These are phyloP conservation scores for Penicillium capsulatum DNA, from an alignment of 2,329 filamentous ascomycete genomes.

Conservation along the genomic window DNA sequence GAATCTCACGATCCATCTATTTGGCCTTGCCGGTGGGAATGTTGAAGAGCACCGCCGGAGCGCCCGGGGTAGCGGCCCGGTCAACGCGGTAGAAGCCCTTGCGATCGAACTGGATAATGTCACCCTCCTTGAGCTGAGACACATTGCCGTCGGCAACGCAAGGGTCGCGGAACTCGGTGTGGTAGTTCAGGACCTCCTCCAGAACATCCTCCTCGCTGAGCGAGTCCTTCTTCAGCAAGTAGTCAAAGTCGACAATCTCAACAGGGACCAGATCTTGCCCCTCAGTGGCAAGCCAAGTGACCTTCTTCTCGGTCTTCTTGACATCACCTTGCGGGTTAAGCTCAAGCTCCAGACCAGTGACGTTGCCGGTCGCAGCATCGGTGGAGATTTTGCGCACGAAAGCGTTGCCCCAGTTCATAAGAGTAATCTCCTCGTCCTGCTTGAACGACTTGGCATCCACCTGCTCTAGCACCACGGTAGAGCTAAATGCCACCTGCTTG, in stretches of 20 bases:
- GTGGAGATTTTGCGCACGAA: slow-evolving; percentile 50
- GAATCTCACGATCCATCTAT: slow-evolving; percentile 19
- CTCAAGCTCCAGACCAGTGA: slow-evolving; percentile 71
- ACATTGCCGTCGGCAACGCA: slow-evolving; percentile 80
- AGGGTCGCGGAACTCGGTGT: slow-evolving; percentile 69
- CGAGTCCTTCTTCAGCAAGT: slow-evolving; percentile 92
- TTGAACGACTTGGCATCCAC: slow-evolving; percentile 77
- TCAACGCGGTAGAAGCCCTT: slow-evolving; percentile 91
- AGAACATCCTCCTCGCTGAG: slow-evolving; percentile 81
- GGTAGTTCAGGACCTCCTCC: slow-evolving; percentile 74
- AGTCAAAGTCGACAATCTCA: slow-evolving; percentile 91
- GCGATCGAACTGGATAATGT: slow-evolving; percentile 92
- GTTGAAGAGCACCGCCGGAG: slow-evolving; percentile 62
- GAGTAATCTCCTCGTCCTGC: slow-evolving; percentile 82
- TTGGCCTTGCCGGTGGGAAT: slow-evolving; percentile 62
- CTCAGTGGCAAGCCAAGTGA: slow-evolving; percentile 82
- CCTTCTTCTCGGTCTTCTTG: slow-evolving; percentile 93
- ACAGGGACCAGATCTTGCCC: slow-evolving; percentile 73
- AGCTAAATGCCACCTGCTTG: slow-evolving; percentile 79
- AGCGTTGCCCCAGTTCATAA: slow-evolving; percentile 86
- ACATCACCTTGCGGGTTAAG: slow-evolving; percentile 91
- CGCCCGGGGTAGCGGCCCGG: slow-evolving; percentile 54
- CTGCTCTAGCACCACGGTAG: slow-evolving; percentile 76
- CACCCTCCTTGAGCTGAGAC: slow-evolving; percentile 70
- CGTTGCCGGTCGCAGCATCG: slow-evolving; percentile 48